Evolutionary conservation across 352 stramenopile species (phyloP), one percentile per base, ranked within the genome.

Genomic region (Phytopythium boreale): DNA sequence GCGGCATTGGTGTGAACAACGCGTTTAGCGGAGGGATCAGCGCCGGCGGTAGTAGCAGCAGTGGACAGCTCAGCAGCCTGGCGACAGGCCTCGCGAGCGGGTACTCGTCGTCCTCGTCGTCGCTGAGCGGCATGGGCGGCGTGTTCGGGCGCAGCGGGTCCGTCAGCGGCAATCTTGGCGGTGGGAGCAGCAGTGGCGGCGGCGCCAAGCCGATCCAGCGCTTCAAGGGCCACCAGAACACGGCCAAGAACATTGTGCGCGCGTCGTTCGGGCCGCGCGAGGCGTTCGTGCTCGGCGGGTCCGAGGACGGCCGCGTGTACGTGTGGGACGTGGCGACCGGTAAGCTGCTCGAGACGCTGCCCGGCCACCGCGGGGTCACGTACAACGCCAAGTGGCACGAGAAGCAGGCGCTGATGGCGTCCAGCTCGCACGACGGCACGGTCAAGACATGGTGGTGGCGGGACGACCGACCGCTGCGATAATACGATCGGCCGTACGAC

Each of bases 161-260:
- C 24, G 27, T 58, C 24, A 53, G 44, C 49, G 39, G 43, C 3
- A 46, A 53, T 17, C 41, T 26, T 15, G 53, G n/a, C 19, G 56
- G 61, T 27, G 75, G 74, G 19, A 70, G 73, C 50, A 61, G 63
- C 29, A 77, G 74, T 17, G 70, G 73, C 47, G 65, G 63, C 34
- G 84, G 93, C 62, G 82, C 90, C 63, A 80, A 81, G 29, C 87
- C 88, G 0, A 68, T 95, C 10, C 87, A 93, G 70, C 86, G 87
- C 50, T 96, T 96, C 71, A 94, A 95, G 68, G 88, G 88, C 29
- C 88, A 96, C 57, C 87, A 95, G 67, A 96, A 95, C 62, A 96
- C 84, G 11, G 88, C 88, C 39, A 95, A 95, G 74, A 96, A 96
- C 65, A 79, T 95, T 26, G 84, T 95, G 19, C 87, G 88, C 6